Conservation (phyloP, 2,329 filamentous ascomycete genomes). For the Nannizziopsis arthrosporioides region DNA sequence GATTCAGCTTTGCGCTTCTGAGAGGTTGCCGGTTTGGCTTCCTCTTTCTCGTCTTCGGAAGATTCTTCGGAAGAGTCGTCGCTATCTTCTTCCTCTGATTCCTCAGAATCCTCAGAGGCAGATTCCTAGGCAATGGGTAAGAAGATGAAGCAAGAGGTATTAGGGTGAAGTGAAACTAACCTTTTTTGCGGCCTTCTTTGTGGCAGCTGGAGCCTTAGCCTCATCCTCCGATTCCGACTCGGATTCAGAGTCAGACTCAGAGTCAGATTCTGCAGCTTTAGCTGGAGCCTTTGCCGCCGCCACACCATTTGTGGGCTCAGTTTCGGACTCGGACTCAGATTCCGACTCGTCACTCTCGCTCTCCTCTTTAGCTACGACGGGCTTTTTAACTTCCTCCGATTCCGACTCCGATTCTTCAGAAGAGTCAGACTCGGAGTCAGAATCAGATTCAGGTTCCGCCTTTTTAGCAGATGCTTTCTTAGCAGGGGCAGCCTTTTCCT, state of each 20-base stretch:
- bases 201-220: constrained; percentile 1
- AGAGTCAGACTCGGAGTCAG: constrained; percentile 22
- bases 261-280: too few relatives aligned
- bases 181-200: constrained; percentile 23
- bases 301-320: not conserved
- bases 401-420: constrained; percentile 19
- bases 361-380: constrained; percentile 8
- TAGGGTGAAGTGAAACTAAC: constrained; percentile 12
- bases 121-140: constrained; percentile 9
- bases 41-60: constrained; percentile 23
- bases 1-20: constrained; percentile 42
- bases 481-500: constrained; percentile 15
- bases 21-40: constrained; percentile 16
- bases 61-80: constrained; percentile 23
- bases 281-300: not conserved
- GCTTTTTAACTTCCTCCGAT: constrained; percentile 9
- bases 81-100: constrained; percentile 13
- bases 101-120: constrained; percentile 12
- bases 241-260: not conserved
- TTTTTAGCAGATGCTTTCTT: constrained; percentile 23
- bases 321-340: constrained; percentile 11
- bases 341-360: constrained; percentile 11
- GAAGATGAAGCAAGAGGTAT: not conserved
- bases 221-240: not conserved
- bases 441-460: constrained; percentile 17